Base-by-base conservation (phyloP, 192 early-diverging fungal species). In the Coemansia sp. region DNA sequence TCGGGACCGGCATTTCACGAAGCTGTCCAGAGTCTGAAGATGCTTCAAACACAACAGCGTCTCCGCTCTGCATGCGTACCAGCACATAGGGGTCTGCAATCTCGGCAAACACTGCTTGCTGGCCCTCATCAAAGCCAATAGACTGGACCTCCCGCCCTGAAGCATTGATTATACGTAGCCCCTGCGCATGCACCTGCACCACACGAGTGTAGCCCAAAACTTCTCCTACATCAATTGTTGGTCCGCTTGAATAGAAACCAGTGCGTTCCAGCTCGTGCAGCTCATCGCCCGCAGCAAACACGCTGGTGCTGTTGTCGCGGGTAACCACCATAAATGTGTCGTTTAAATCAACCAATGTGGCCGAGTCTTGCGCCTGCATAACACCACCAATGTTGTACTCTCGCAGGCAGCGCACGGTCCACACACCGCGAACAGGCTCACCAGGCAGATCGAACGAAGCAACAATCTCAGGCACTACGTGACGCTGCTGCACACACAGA, bases 21-120 rank as follows among this genome's bases (percentile, higher is more conserved):
- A 79, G 63, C 23, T 53, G 20, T 20, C 68, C 56, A 13, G 79
- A 70, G 1, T 66, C 74, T 11, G 69, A 57, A 56, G 91, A 80
- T 1, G 82, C 81, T 57, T 83, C 77, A 13, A 88, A 81, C 12
- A 90, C 54, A 6, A 79, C 41, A 21, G 87, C 62, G 3, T 82
- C 79, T 6, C 87, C 91, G 45, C 79, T 76, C 47, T 82, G 83
- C 51, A 84, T 73, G 43, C 84, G 70, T 10, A 96, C 59, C 19
- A 96, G 54, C 15, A 97, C 82, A 51, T 91, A 92, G 0, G 91
- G 91, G 65, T 94, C 91, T 2, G 74, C 59, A 31, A 98, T 86
- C 50, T 83, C 82, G 16, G 89, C 87, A 9, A 83, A 81, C 3
- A 90, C 81, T 39, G 92, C 83, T 46, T 73, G 73, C 4, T 69